Percentiles rank a stretch among this genome's conserved stretches.
Evolutionary conservation across 352 stramenopile species (phyloP).

Genomic region (Globisporangium yorkense): DNA sequence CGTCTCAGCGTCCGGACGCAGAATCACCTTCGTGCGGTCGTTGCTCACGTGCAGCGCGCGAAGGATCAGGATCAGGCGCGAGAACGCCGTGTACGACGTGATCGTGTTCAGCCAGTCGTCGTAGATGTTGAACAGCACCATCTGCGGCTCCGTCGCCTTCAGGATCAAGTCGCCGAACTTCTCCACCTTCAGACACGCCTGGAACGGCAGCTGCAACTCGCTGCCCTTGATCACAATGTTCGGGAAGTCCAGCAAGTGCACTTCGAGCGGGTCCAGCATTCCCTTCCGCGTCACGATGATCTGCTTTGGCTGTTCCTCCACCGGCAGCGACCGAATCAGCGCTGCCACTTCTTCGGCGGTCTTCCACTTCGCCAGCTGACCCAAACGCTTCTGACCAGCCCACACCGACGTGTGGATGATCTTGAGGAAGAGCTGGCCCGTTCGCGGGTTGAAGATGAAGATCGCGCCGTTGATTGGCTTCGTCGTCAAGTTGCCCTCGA

Average conservation of each 20-base stretch:
- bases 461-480: conserved; percentile 99
- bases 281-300: conserved; percentile 99
- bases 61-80: conserved; percentile 98
- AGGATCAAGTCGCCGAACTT: conserved; percentile 99
- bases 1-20: conserved; percentile 98
- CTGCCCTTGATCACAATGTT: conserved; percentile 99
- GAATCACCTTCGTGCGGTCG: conserved; percentile 94
- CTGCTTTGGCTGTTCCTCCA: conserved; percentile 99
- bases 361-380: conserved; percentile 99
- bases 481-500: conserved; percentile 98
- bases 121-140: conserved; percentile 99
- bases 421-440: conserved; percentile 99
- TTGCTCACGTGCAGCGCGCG: conserved; percentile 97
- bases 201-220: conserved; percentile 99
- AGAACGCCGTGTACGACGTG: conserved; percentile 99
- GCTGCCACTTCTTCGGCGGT: conserved; percentile 99
- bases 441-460: conserved; percentile 99
- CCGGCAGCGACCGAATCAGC: conserved; percentile 97
- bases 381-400: conserved; percentile 99
- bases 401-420: conserved; percentile 99
- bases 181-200: conserved; percentile 99
- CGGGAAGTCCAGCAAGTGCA: conserved; percentile 99
- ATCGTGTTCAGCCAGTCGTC: conserved; percentile 99
- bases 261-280: conserved; percentile 99
- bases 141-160: conserved; percentile 98